Evolutionary conservation across 306 rosid genomes (phyloP), one percentile per base, ranked within the genome.

Genomic region (Medicago arabica): DNA sequence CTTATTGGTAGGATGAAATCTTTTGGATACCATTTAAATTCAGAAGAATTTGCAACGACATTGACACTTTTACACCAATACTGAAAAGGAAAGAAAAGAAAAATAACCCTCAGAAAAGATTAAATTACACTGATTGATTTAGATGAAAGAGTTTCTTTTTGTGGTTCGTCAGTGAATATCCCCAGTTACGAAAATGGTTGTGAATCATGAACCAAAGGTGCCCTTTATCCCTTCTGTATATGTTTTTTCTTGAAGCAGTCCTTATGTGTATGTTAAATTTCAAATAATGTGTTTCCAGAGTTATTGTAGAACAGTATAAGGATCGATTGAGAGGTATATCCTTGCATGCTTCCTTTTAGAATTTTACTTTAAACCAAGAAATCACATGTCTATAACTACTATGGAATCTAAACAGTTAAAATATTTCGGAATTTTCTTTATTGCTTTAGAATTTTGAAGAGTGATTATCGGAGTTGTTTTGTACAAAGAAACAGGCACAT

Each of bases 1-100:
- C 87, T 91, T 43, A 7, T 77, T 69, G 28, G 39, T 34, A 87
- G 82, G 78, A 87, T 93, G 91, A 50, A 77, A 78, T 79, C 84
- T 49, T 62, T 16, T 34, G 97, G 96, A 78, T 88, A 84, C 76
- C 59, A 11, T 81, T 51, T 84, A 31, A 60, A 50, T 6, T 80
- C 82, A 13, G 5, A 6, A 70, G 65, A 23, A 21, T 81, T 55
- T 81, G 23, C 7, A 38, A 18, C 60, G 46, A 80, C 85, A 16
- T 75, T 76, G 74, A 57, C 54, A 25, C 87, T 84, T 79, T 76
- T 88, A 65, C 34, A 17, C 15, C 10, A 19, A 25, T 23, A 54
- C 39, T 41, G 31, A 64, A 28, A 38, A 36, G 9, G 19, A 65
- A 51, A 47, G 72, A 67, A 74, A 46, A 23, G 44, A 36, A 61